Evolutionary conservation across 2,329 filamentous ascomycete genomes (phyloP).

Genomic region (Cladosporium velox): DNA sequence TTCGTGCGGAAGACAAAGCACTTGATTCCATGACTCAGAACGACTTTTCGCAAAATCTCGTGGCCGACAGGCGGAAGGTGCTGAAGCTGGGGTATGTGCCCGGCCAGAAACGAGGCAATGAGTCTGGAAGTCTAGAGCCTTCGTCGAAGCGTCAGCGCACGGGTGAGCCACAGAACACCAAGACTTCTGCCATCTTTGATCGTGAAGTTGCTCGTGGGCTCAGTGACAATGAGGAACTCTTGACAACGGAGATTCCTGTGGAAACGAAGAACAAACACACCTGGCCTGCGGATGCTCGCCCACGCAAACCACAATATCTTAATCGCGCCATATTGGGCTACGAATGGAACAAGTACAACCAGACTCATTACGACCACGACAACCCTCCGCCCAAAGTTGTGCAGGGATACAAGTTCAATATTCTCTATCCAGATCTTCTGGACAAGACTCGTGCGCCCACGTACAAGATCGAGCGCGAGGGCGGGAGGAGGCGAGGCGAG

Average conservation of each 20-base stretch:
- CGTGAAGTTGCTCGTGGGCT: constrained; percentile 89
- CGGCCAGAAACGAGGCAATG: constrained; percentile 46
- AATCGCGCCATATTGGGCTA: constrained; percentile 99
- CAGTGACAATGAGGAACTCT: constrained; percentile 92
- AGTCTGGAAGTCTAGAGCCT: constrained; percentile 19
- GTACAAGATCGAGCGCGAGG: constrained; percentile 92
- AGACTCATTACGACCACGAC: constrained; percentile 98
- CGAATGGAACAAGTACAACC: constrained; percentile 99
- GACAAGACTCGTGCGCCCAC: constrained; percentile 94
- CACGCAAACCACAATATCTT: constrained; percentile 93
- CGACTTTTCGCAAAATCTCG: constrained; percentile 59
- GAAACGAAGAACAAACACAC: constrained; percentile 65
- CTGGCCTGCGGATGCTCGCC: constrained; percentile 48
- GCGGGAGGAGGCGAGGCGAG: constrained; percentile 84
- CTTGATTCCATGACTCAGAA: constrained; percentile 61
- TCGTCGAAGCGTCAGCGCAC: constrained; percentile 34
- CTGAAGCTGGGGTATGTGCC: constrained; percentile 69
- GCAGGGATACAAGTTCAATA: constrained; percentile 99
- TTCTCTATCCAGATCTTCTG: constrained; percentile 96
- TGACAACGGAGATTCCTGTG: constrained; percentile 84
- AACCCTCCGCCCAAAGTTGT: constrained; percentile 98
- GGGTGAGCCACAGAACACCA: constrained; percentile 21
- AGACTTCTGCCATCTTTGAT: constrained; percentile 51
- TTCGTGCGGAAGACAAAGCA: constrained; percentile 64
- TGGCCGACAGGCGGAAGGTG: constrained; percentile 61